Evolutionary conservation across 345 rosid species (phyloP).

Genomic region (Punica granatum): DNA sequence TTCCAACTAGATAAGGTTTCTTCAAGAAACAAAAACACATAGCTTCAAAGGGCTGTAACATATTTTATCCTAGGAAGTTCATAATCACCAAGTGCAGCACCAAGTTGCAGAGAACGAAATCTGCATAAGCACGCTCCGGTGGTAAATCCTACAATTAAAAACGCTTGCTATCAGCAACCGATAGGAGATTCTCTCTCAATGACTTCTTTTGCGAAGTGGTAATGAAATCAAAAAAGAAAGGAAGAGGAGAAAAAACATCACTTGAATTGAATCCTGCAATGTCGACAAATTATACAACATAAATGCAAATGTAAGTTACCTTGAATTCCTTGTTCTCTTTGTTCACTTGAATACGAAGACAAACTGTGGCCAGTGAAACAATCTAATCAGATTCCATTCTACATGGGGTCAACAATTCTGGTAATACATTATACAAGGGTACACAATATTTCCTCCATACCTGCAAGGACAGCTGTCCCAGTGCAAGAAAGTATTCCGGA

Average conservation of each 20-base stretch:
- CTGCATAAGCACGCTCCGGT: conserved; percentile 43
- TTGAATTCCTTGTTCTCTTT: conserved; percentile 85
- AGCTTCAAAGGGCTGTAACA: neutral
- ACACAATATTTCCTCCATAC: conserved; percentile 29
- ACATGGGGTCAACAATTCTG: neutral
- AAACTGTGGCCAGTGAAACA: conserved; percentile 40
- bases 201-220: no score
- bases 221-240: no score
- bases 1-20: conserved; percentile 3
- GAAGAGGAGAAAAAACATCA: no score
- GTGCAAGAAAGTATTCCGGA: conserved; percentile 94
- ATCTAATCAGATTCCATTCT: conserved; percentile 3
- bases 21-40: neutral
- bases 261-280: no score
- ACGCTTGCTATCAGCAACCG: neutral
- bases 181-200: no score
- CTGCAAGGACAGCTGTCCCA: conserved; percentile 98
- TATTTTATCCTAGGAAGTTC: conserved; percentile 42
- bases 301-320: conserved; percentile 6
- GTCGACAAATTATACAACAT: no score
- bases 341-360: conserved; percentile 99
- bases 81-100: conserved; percentile 43
- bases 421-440: no score
- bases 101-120: conserved; percentile 42
- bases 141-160: conserved; percentile 25